phyloP scores from a whole-genome alignment of 306 rosid genomes.

The Quercus glauca region DNA sequence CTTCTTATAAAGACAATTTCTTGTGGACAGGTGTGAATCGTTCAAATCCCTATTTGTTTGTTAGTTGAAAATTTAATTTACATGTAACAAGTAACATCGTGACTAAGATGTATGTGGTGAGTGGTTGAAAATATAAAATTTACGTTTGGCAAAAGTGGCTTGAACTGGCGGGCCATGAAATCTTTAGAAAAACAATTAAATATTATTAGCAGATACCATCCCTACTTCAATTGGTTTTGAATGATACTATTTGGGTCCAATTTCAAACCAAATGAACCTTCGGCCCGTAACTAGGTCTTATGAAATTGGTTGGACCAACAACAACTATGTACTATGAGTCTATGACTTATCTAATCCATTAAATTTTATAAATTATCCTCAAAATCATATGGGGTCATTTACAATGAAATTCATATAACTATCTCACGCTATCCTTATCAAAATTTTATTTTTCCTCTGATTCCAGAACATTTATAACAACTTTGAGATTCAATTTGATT shows the following conservation, averaged over 20 bases:
- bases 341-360: conserved; percentile 19
- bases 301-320: conserved; percentile 32
- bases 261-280: conserved; percentile 33
- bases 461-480: not conserved
- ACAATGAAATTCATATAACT: too few species aligned
- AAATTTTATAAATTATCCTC: conserved; percentile 2
- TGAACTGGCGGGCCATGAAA: too few species aligned
- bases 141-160: not conserved
- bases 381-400: too few species aligned
- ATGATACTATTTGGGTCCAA: conserved; percentile 29
- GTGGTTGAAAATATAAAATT: too few species aligned
- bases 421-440: not conserved
- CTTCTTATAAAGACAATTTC: too few species aligned
- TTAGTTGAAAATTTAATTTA: too few species aligned
- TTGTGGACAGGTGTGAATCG: too few species aligned
- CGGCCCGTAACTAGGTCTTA: conserved; percentile 19
- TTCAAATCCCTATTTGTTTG: too few species aligned
- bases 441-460: not conserved
- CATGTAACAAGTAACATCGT: too few species aligned
- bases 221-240: too few species aligned
- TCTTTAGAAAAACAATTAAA: not conserved
- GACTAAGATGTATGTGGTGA: too few species aligned
- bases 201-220: not conserved
- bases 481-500: not conserved
- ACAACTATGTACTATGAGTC: not conserved